Base-by-base conservation (phyloP, 1,284 basidiomycete genomes). In the Ceratobasidium sp. region DNA sequence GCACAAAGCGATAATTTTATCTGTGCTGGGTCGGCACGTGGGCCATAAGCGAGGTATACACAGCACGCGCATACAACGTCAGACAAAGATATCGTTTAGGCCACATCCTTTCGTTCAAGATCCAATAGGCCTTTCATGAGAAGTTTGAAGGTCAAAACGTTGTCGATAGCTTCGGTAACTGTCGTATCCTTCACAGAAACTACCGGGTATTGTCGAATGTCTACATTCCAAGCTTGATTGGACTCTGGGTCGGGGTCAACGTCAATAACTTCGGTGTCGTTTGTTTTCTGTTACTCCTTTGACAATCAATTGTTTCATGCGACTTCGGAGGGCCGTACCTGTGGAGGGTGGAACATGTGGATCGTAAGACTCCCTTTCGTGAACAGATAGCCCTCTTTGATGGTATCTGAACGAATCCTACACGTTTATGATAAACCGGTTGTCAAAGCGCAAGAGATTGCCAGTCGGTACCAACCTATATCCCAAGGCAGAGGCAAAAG, bases 401-500 rank as follows among this genome's bases (percentile, higher is more conserved):
- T 18, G 14, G 26, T 28, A 26, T 67, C 64, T 23, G 34, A 52
- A 6, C 48, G 48, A 5, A 55, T 43, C 30, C 64, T 67, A 34
- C n/a, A n/a, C n/a, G n/a, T n/a, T n/a, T 32, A 39, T 5, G 28
- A 5, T 53, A 6, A 48, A n/a, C n/a, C n/a, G n/a, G n/a, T n/a
- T n/a, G n/a, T n/a, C n/a, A n/a, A n/a, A n/a, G n/a, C n/a, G n/a
- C n/a, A n/a, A n/a, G n/a, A n/a, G n/a, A n/a, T n/a, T n/a, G n/a
- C n/a, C n/a, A n/a, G n/a, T n/a, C 6, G 14, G 32, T 23, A 8
- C 64, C n/a, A 23, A 67, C 64, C 64, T 53, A 45, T 67, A 67
- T 21, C 64, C 64, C n/a, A 67, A 55, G 34, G 64, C 64, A 52
- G 64, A 67, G 26, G 64, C 64, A 67, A 67, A 67, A 34, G 64